A percentile compares a stretch with the other conserved stretches of the same genome.
Conservation (phyloP, 1,139 yeast species). For the Kazachstania sp. region DNA sequence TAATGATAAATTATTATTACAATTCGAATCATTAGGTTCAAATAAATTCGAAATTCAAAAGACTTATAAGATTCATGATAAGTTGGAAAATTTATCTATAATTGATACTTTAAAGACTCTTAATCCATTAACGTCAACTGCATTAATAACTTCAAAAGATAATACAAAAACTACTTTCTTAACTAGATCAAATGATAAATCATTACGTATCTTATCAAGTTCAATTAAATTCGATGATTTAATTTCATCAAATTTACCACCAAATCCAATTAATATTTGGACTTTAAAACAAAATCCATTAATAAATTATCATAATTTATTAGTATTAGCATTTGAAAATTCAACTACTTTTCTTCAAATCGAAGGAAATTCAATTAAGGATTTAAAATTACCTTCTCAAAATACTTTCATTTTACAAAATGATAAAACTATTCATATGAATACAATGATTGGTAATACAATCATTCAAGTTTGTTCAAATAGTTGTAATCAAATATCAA, state of each 20-base stretch:
- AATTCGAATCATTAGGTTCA: conserved; percentile 69
- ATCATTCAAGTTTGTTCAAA: conserved; percentile 64
- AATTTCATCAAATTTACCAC: conserved; percentile 25
- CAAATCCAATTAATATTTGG: conserved; percentile 23
- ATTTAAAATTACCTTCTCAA: conserved; percentile 68
- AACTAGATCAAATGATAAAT: background rate
- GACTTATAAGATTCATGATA: conserved; percentile 14
- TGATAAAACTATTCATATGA: conserved; percentile 59
- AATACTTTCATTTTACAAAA: conserved; percentile 37
- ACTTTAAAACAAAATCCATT: conserved; percentile 35
- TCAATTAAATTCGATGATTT: conserved; percentile 19
- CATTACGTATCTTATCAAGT: conserved; percentile 7
- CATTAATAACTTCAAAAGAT: background rate
- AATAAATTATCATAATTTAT: conserved; percentile 28
- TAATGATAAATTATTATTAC: conserved; percentile 59
- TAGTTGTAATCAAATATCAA: conserved; percentile 60
- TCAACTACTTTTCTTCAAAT: conserved; percentile 22
- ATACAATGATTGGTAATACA: conserved; percentile 57
- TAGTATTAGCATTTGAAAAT: conserved; percentile 28
- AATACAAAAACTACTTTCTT: background rate
- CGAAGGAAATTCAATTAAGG: conserved; percentile 50
- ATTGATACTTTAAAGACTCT: conserved; percentile 47
- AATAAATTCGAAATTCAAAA: conserved; percentile 27
- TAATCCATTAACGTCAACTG: conserved; percentile 41
- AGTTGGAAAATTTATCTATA: conserved; percentile 49